Base-by-base conservation (phyloP, 371 early-diverging fungal genomes). In the Syncephalastrum monosporum region DNA sequence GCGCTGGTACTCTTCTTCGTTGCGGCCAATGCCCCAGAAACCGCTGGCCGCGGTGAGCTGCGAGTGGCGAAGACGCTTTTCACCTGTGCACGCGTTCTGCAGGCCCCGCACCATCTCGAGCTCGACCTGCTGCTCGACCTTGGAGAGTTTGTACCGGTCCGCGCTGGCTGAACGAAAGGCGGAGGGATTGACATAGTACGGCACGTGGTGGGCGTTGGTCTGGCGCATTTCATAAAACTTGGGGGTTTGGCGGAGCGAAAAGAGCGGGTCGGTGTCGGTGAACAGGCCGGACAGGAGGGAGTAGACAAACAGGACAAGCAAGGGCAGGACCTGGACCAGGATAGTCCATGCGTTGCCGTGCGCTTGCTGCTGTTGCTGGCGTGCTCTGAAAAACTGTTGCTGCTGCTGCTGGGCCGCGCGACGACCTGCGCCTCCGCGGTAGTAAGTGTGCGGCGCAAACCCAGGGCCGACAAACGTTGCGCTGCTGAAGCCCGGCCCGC, bases 401-500 rank as follows among this genome's bases (percentile, higher is more conserved):
- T 59, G 63, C 23, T 58, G 63, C 13, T 51, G 24, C 24, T 24
- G 27, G 21, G 54, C 38, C 25, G 57, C 42, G 45, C 64, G 58
- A 33, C 47, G 58, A 14, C 59, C 64, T 38, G 58, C 64, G 51
- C 58, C 64, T 46, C 38, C 29, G 21, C 57, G 57, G 23, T 56
- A 62, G 41, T 57, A 56, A 27, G 47, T 46, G 16, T 53, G 57
- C 24, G 50, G 56, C 27, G 55, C 44, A 56, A 75, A 75, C 21
- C 76, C 74, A 47, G 77, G 77, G 2, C 75, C 79, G 46, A 78
- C 72, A 71, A 78, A 78, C 0, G 79, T 78, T 19, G 79, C 79
- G 47, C 79, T 75, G 50, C 79, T 72, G 49, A 74, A 74, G 13
- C 69, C 71, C 38, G 70, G 59, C n/a, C 69, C 70, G 43, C 67